A percentile compares a stretch with the other conserved stretches of the same genome.
Evolutionary conservation across 805 yeast genomes (phyloP).

Genomic region (Metschnikowia chrysomelidarum): DNA sequence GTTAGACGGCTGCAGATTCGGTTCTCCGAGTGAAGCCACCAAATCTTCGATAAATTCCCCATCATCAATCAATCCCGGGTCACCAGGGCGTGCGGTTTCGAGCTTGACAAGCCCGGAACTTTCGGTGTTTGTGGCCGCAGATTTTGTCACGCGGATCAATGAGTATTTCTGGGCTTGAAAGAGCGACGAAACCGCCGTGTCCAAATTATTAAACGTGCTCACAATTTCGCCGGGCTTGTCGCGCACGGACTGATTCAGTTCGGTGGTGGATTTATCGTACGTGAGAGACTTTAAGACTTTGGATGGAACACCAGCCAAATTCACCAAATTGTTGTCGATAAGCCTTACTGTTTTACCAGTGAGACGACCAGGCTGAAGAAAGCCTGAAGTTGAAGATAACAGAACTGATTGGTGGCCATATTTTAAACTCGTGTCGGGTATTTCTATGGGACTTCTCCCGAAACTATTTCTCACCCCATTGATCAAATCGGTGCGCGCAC

Average conservation of each 20-base stretch:
- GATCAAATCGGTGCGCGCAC: too few relatives aligned
- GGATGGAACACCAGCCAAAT: conserved; percentile 34
- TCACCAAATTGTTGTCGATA: conserved; percentile 39
- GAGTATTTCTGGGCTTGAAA: conserved; percentile 45
- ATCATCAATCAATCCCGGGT: conserved; percentile 49
- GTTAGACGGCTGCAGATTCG: conserved; percentile 45
- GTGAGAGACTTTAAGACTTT: conserved; percentile 35
- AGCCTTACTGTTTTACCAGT: conserved; percentile 32
- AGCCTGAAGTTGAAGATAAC: not conserved
- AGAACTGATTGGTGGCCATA: not conserved
- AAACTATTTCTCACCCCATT: not conserved
- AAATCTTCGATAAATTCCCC: conserved; percentile 39
- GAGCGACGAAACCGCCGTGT: conserved; percentile 44
- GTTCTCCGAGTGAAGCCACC: conserved; percentile 37
- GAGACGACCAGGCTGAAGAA: conserved; percentile 11
- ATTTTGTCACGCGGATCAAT: conserved; percentile 51
- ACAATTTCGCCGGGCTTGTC: conserved; percentile 15
- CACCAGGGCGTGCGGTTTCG: conserved; percentile 57
- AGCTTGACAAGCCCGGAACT: conserved; percentile 52
- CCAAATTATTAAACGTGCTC: conserved; percentile 42
- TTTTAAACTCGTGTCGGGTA: too few relatives aligned
- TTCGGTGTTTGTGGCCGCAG: conserved; percentile 50
- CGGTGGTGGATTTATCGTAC: conserved; percentile 10
- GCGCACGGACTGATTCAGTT: conserved; percentile 11
- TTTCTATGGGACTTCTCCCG: not conserved